A percentile compares a stretch with the other conserved stretches of the same genome.
These are phyloP conservation scores for Ensete glaucum DNA, from an alignment of 176 grass and related monocot genomes.

Conservation along the genomic window DNA sequence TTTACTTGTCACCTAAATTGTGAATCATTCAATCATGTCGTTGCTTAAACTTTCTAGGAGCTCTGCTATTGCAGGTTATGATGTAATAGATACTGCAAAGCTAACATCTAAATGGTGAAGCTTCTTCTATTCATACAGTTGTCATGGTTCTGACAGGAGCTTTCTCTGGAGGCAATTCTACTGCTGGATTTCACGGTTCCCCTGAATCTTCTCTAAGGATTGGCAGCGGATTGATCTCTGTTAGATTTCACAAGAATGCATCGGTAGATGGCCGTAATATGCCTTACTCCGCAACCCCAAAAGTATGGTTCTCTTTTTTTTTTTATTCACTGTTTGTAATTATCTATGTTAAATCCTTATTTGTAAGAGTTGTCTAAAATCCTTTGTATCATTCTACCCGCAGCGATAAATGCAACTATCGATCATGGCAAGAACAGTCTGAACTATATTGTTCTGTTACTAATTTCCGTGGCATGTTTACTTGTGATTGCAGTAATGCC, in stretches of 20 bases:
- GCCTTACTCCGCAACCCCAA: constrained; percentile 34
- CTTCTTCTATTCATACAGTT: neutral
- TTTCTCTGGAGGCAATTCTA: constrained; percentile 39
- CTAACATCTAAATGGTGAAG: neutral
- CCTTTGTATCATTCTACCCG: too few species aligned
- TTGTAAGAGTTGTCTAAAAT: too few species aligned
- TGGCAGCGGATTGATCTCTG: constrained; percentile 45
- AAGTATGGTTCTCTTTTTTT: constrained; percentile 34
- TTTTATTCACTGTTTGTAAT: constrained; percentile 4
- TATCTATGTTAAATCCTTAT: neutral
- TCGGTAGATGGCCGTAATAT: constrained; percentile 26
- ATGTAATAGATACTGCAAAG: neutral
- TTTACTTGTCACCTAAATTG: too few species aligned
- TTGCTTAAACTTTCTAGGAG: neutral
- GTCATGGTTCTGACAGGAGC: constrained; percentile 36
- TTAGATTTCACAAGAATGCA: constrained; percentile 57
- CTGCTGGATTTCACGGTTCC: constrained; percentile 58
- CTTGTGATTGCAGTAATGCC: too few species aligned
- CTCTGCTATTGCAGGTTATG: neutral
- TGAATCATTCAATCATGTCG: too few species aligned
- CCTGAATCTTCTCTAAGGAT: constrained; percentile 46
- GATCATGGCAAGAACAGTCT: too few species aligned
- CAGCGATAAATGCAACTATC: too few species aligned
- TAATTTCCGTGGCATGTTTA: too few species aligned
- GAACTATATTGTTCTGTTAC: too few species aligned